Evolutionary conservation across 306 rosid species (phyloP).

Genomic region (Cicer chorassanicum): DNA sequence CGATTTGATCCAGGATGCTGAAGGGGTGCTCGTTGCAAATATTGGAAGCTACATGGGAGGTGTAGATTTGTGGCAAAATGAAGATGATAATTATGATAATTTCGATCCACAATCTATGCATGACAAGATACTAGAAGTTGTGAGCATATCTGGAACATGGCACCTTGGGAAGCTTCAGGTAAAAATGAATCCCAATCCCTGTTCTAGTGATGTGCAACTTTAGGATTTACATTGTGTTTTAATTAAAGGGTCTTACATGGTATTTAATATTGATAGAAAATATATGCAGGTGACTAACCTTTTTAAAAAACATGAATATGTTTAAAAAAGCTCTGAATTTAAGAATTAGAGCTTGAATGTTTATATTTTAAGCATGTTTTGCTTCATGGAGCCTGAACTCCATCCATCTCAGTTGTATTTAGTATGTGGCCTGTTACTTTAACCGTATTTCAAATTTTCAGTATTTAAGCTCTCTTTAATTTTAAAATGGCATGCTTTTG

Average conservation of each 20-base stretch:
- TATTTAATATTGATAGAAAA: conserved; percentile 34
- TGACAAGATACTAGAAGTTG: conserved; percentile 95
- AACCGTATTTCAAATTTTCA: neutral
- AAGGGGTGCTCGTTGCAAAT: conserved; percentile 98
- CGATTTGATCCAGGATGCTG: conserved; percentile 78
- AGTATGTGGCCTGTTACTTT: conserved; percentile 24
- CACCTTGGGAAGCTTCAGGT: conserved; percentile 99
- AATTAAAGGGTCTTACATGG: conserved; percentile 26
- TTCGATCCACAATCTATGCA: conserved; percentile 98
- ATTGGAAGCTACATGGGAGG: conserved; percentile 99
- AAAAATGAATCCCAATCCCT: conserved; percentile 35
- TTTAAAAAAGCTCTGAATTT: conserved; percentile 1
- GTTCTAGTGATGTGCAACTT: conserved; percentile 5
- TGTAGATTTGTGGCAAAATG: conserved; percentile 99
- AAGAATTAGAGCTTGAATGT: conserved; percentile 12
- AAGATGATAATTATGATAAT: conserved; percentile 89
- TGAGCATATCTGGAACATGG: conserved; percentile 99
- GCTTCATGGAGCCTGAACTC: conserved; percentile 18
- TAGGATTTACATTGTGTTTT: conserved; percentile 4
- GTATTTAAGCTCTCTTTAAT: conserved; percentile 23
- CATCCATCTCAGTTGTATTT: conserved; percentile 22
- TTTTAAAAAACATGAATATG: neutral
- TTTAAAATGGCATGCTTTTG: conserved; percentile 31
- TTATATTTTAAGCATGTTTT: conserved; percentile 11
- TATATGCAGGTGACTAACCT: conserved; percentile 14